Conservation (phyloP, 768 basidiomycete species). For the Rhizopogon sp. region DNA sequence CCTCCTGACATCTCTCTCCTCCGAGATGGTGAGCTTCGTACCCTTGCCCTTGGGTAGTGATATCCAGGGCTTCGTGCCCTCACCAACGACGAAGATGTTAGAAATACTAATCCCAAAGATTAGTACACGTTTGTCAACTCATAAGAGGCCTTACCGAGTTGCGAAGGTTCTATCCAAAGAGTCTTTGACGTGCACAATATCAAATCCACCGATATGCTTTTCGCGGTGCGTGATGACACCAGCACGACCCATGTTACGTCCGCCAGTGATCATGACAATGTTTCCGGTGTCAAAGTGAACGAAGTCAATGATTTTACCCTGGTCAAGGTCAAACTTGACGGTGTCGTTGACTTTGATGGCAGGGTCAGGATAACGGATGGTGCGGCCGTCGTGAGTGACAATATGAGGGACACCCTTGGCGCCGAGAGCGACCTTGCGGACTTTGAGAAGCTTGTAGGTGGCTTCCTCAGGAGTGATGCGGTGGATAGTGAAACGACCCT, state of each 20-base stretch:
- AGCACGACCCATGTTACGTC: constrained; percentile 98
- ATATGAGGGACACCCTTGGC: constrained; percentile 93
- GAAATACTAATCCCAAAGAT: constrained; percentile 53
- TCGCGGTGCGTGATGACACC: constrained; percentile 96
- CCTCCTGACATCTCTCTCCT: constrained; percentile 92
- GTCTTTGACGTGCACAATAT: constrained; percentile 98
- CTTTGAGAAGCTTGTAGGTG: constrained; percentile 93
- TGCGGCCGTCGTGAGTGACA: constrained; percentile 98
- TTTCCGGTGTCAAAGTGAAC: constrained; percentile 98
- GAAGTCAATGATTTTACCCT: constrained; percentile 87
- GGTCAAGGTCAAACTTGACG: constrained; percentile 93
- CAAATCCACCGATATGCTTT: constrained; percentile 97
- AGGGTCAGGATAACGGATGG: constrained; percentile 99
- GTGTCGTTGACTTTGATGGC: constrained; percentile 94
- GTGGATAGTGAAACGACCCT: constrained; percentile 99
- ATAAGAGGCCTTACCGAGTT: constrained; percentile 65
- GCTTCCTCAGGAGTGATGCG: constrained; percentile 98
- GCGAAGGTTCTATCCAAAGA: constrained; percentile 94
- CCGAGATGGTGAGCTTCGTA: constrained; percentile 93
- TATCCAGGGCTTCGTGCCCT: constrained; percentile 94
- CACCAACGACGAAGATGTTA: constrained; percentile 98
- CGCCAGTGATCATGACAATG: constrained; percentile 96
- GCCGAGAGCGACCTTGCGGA: constrained; percentile 87
- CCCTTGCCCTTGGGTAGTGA: constrained; percentile 98
- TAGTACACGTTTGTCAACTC: not conserved